Conservation (phyloP, 768 basidiomycete species). For the Hemileccinum impolitum region DNA sequence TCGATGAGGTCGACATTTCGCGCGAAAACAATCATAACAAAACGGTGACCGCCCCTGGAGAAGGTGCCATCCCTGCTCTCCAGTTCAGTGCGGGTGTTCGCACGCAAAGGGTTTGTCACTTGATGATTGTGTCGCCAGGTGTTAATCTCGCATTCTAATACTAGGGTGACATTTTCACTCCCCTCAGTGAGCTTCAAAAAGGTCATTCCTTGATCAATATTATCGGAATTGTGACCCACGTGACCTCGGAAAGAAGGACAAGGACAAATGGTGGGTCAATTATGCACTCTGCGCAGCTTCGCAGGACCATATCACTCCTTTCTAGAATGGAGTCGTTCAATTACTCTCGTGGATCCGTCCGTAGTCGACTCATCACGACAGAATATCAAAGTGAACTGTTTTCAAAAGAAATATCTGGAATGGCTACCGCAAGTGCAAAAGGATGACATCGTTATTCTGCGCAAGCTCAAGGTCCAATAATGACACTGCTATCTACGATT, state of each 20-base stretch:
- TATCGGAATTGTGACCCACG: slow-evolving; percentile 30
- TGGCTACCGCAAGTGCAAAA: slow-evolving; percentile 48
- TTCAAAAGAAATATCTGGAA: slow-evolving; percentile 43
- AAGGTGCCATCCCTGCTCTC: background rate
- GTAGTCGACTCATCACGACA: slow-evolving; percentile 21
- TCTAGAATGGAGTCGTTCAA: slow-evolving; percentile 44
- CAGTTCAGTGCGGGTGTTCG: slow-evolving; percentile 21
- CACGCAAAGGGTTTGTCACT: slow-evolving; percentile 27
- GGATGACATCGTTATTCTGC: slow-evolving; percentile 53
- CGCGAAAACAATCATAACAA: background rate
- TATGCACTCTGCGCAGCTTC: background rate
- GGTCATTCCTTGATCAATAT: slow-evolving; percentile 23
- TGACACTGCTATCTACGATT: background rate
- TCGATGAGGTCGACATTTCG: background rate
- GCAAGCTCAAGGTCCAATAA: slow-evolving; percentile 44
- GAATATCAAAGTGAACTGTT: slow-evolving; percentile 46
- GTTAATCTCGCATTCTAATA: slow-evolving; percentile 1
- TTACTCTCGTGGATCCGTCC: slow-evolving; percentile 54
- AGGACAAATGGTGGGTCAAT: slow-evolving; percentile 26
- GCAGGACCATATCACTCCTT: background rate
- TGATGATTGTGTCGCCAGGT: background rate
- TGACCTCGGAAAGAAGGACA: slow-evolving; percentile 14
- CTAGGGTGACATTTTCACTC: slow-evolving; percentile 27
- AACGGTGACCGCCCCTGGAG: background rate
- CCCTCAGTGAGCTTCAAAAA: slow-evolving; percentile 13